Base-by-base conservation (phyloP, 768 basidiomycete genomes). In the Cytidiella melzeri region DNA sequence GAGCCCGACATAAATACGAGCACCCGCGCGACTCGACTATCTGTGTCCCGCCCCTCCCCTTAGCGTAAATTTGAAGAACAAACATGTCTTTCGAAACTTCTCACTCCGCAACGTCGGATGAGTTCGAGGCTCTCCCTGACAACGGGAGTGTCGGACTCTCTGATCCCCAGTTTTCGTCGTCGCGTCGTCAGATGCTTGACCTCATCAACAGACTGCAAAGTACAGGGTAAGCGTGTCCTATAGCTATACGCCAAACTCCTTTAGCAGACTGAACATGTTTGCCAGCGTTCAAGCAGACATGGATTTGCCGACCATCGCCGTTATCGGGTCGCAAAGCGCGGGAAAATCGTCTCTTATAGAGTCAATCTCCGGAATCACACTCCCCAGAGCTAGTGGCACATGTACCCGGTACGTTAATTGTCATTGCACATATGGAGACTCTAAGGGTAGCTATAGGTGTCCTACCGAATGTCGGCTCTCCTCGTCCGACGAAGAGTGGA, bases 271-370 rank as follows among this genome's bases (percentile, higher is more conserved):
- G 6, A n/a, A 20, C 15, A 38, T 49, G 13, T 44, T 9, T 21
- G 15, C 10, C 39, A 87, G 86, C 0, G 82, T 83, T 0, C 78
- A 87, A 52, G 68, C 75, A 12, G 83, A 88, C 45, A 77, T 90
- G 9, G 83, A 87, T 55, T 66, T 89, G 0, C 87, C 87, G 0
- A 77, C 80, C 53, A 86, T 89, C 26, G 81, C 79, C 0, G 87
- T 87, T 38, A 75, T 87, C 15, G 86, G 87, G 1, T 75, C 72
- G 1, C 87, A 89, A 54, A 84, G 80, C 39, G 83, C 83, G 0
- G 87, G 87, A 0, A 88, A 88, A 57, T 86, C 84, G 0, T 88
- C 86, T 0, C 70, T 88, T 3, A 87, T 89, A 10, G 86, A 89
- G 55, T 76, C 83, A 0, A 87, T 89, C 40, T 85, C 84, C 0